These are phyloP conservation scores for Aspergillus uvarum DNA, from an alignment of 2,329 filamentous ascomycete species.

Conservation along the genomic window DNA sequence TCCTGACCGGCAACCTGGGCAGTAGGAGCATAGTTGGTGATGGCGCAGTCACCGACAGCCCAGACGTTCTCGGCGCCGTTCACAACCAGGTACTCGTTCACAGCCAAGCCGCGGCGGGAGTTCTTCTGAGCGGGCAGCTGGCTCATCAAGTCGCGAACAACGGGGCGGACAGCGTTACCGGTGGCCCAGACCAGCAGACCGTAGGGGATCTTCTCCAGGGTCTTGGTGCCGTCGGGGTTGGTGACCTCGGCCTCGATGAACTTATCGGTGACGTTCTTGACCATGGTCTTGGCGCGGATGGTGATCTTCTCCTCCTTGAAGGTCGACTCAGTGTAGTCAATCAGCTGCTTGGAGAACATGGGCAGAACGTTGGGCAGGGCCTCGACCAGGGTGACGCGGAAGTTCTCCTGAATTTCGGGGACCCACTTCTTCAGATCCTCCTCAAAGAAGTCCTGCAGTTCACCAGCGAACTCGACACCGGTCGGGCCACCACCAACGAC, in stretches of 20 bases:
- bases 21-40: slow-evolving; percentile 95
- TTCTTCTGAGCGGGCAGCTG: slow-evolving; percentile 94
- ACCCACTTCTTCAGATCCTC: slow-evolving; percentile 98
- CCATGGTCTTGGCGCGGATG: slow-evolving; percentile 98
- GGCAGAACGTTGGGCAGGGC: slow-evolving; percentile 91
- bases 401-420: slow-evolving; percentile 89
- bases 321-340: slow-evolving; percentile 98
- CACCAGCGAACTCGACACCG: slow-evolving; percentile 96
- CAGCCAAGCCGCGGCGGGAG: slow-evolving; percentile 88
- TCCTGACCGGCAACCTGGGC: slow-evolving; percentile 96
- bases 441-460: slow-evolving; percentile 98
- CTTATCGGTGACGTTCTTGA: slow-evolving; percentile 93
- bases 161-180: slow-evolving; percentile 85
- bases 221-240: slow-evolving; percentile 80
- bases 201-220: slow-evolving; percentile 79
- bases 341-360: slow-evolving; percentile 98
- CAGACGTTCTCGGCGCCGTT: slow-evolving; percentile 96
- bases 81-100: slow-evolving; percentile 98
- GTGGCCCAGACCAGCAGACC: slow-evolving; percentile 98
- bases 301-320: slow-evolving; percentile 98
- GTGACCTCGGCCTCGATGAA: slow-evolving; percentile 86
- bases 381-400: slow-evolving; percentile 96
- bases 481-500: slow-evolving; percentile 91
- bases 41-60: slow-evolving; percentile 95
- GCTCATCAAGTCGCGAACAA: slow-evolving; percentile 87